Conservation (phyloP, 2,329 filamentous ascomycete species). For the Alternaria ventricosa region DNA sequence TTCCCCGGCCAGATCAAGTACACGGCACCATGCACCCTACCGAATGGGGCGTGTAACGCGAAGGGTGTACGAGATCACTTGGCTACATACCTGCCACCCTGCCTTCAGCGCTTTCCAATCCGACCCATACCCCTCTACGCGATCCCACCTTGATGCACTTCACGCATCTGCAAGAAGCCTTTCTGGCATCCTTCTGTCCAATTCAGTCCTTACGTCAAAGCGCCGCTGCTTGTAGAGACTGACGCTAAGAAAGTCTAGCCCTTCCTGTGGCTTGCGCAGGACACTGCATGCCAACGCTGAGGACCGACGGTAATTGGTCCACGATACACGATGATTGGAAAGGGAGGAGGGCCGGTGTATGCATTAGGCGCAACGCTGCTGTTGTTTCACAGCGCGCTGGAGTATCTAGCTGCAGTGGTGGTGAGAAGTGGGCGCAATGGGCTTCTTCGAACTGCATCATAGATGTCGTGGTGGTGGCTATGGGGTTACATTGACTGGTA, state of each 20-base stretch:
- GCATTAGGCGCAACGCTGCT: not conserved
- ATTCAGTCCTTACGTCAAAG: not conserved
- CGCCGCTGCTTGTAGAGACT: not conserved
- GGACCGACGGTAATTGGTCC: conserved; percentile 14
- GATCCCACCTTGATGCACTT: not conserved
- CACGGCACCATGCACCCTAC: not conserved
- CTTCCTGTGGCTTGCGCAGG: conserved; percentile 38
- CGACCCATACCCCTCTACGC: not conserved
- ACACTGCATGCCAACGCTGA: conserved; percentile 17
- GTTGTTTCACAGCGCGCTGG: not conserved
- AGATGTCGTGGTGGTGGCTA: not conserved
- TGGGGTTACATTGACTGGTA: not conserved
- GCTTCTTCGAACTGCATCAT: not conserved
- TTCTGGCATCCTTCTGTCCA: not conserved
- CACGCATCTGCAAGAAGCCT: not conserved
- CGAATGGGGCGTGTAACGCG: not conserved
- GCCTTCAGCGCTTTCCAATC: not conserved
- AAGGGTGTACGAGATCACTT: not conserved
- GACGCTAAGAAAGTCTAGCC: conserved; percentile 31
- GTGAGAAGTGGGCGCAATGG: not conserved
- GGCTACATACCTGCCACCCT: not conserved
- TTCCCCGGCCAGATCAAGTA: not conserved
- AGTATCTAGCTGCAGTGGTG: not conserved
- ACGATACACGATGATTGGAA: conserved; percentile 4
- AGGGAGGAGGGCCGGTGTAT: not conserved